Evolutionary conservation across 2,329 filamentous ascomycete species (phyloP).

Genomic region (Trichophyton schoenleinii): DNA sequence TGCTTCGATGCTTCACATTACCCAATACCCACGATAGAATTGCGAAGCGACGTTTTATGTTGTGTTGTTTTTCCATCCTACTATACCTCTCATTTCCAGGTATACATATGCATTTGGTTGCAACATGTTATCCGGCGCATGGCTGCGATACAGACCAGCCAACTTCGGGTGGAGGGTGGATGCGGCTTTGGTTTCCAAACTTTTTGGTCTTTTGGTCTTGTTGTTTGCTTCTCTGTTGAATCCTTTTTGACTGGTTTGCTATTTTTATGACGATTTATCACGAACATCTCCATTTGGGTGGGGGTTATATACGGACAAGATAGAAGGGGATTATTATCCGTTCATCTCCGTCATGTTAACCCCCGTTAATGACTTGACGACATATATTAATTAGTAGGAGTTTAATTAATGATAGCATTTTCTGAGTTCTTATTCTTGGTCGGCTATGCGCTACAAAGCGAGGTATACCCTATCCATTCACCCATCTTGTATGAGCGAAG

Average conservation of each 20-base stretch:
- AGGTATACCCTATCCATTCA: background rate
- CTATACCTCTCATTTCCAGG: background rate
- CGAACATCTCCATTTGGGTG: slow-evolving; percentile 2
- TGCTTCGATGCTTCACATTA: background rate
- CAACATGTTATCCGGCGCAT: slow-evolving; percentile 1
- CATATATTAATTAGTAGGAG: slow-evolving; percentile 2
- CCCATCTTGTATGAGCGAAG: background rate
- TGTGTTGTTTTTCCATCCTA: background rate
- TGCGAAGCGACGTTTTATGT: background rate
- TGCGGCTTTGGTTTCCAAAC: background rate
- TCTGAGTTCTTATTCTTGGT: background rate
- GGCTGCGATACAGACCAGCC: slow-evolving; percentile 4
- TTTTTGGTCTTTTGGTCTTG: background rate
- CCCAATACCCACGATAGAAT: slow-evolving; percentile 1
- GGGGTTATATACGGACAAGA: background rate
- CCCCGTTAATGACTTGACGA: slow-evolving; percentile 4
- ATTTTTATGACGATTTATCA: slow-evolving; percentile 4
- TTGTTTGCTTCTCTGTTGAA: too few relatives aligned
- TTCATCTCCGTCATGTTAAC: background rate
- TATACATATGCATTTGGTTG: background rate
- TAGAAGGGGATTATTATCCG: background rate
- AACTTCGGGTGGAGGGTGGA: background rate
- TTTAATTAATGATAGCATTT: slow-evolving; percentile 4
- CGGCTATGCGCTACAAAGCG: background rate
- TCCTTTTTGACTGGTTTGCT: background rate